Evolutionary conservation across 164 flowering plant species (phyloP).

Genomic region (Platanus orientalis): DNA sequence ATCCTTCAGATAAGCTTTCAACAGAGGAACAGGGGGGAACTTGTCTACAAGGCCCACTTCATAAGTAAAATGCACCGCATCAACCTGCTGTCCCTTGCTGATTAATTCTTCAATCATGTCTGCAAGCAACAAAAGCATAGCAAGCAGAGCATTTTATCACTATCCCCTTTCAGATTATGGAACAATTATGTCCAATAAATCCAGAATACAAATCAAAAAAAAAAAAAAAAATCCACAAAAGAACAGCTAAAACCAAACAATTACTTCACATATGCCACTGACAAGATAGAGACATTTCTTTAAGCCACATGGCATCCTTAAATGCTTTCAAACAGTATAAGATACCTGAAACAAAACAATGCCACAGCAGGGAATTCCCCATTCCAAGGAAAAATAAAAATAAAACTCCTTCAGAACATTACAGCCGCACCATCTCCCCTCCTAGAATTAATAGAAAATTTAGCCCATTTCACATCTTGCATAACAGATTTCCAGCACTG

Average conservation of each 20-base stretch:
- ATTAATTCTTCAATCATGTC: conserved; percentile 92
- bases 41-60: conserved; percentile 85
- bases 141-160: background rate
- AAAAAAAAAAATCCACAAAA: background rate
- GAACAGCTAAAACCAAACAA: background rate
- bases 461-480: no score
- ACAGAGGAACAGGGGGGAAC: conserved; percentile 83
- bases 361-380: no score
- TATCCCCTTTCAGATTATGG: background rate
- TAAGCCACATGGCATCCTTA: no score
- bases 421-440: no score
- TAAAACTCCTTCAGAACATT: no score
- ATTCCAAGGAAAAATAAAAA: no score
- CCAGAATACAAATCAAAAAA: background rate
- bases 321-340: no score
- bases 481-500: no score
- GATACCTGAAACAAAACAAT: no score
- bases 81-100: conserved; percentile 89
- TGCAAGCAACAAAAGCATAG: conserved; percentile 27
- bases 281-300: background rate
- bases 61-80: conserved; percentile 89
- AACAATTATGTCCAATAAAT: background rate
- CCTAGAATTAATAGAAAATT: no score
- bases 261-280: background rate
- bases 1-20: conserved; percentile 79